A percentile compares a stretch with the other conserved stretches of the same genome.
Evolutionary conservation across 768 basidiomycete genomes (phyloP).

Genomic region (Hericium rajendrae): DNA sequence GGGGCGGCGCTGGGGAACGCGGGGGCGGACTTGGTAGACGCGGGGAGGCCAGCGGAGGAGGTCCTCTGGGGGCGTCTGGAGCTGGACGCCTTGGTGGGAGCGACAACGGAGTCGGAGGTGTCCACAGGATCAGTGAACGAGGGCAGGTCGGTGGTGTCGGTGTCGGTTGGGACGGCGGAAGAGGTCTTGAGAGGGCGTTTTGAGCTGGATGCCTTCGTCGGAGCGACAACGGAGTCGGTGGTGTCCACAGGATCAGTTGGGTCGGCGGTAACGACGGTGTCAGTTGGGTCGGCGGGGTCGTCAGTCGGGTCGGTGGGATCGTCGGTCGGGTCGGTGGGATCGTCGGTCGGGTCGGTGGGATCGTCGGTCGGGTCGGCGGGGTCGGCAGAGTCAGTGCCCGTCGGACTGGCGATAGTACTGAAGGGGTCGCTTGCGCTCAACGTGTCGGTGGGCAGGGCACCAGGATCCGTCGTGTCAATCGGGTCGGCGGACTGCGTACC

Average conservation of each 20-base stretch:
- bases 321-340: neutral
- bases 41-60: neutral
- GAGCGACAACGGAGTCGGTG: neutral
- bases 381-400: neutral
- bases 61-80: neutral
- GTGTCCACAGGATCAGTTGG: neutral
- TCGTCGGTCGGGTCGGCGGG: neutral
- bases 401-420: neutral
- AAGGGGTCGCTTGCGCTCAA: neutral
- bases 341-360: neutral
- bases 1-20: no score
- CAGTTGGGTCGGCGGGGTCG: neutral
- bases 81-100: neutral
- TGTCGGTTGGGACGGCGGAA: neutral
- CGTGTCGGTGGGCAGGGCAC: neutral
- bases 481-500: neutral
- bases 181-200: neutral
- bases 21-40: no score
- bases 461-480: neutral
- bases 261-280: neutral
- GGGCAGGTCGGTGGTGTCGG: neutral
- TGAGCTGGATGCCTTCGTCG: neutral
- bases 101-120: neutral
- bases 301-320: neutral
- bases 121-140: neutral